Evolutionary conservation across 306 rosid genomes (phyloP).

Genomic region (Trifolium pratense): DNA sequence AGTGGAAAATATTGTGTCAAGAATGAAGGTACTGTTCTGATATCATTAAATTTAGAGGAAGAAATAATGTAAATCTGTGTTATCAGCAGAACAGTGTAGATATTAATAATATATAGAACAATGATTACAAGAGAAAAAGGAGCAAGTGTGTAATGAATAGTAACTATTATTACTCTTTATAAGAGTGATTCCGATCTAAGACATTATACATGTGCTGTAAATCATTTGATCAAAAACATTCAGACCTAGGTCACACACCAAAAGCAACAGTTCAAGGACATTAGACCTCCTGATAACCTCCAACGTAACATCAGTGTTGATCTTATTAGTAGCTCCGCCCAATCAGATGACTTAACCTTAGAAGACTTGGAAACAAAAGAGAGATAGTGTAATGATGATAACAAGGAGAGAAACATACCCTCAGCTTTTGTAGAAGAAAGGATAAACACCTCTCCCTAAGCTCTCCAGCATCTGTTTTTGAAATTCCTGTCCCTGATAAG

Average conservation of each 20-base stretch:
- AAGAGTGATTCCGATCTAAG: neutral
- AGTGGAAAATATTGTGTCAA: constrained; percentile 3
- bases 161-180: constrained; percentile 2
- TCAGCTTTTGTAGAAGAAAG: constrained; percentile 61
- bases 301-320: constrained; percentile 1
- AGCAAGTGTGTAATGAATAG: constrained; percentile 4
- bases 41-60: neutral
- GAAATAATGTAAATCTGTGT: neutral
- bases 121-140: constrained; percentile 1
- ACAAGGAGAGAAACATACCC: constrained; percentile 47
- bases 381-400: constrained; percentile 18
- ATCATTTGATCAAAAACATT: neutral
- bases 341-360: neutral
- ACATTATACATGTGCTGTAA: constrained; percentile 3
- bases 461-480: constrained; percentile 64
- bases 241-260: neutral
- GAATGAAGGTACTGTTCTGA: neutral
- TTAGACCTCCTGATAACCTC: constrained; percentile 4
- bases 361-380: neutral
- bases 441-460: constrained; percentile 68
- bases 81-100: neutral
- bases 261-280: neutral
- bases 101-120: neutral
- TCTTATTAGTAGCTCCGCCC: neutral
- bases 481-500: constrained; percentile 73